Conservation (phyloP, 805 yeast species). For the Isabelozyma pseudorhagii region DNA sequence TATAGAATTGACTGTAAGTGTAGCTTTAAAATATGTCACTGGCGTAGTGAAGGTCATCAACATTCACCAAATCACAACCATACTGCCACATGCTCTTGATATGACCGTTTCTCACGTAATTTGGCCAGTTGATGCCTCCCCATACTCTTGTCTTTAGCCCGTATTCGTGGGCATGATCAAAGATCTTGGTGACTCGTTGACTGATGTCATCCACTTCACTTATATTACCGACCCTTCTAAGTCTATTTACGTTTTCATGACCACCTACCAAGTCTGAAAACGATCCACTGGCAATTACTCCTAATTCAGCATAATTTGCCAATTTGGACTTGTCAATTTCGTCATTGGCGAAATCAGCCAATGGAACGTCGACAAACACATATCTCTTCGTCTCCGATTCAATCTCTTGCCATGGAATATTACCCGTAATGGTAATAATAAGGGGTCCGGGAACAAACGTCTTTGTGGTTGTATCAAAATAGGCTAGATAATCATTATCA, state of each 20-base stretch:
- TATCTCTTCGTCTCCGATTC: slow-evolving; percentile 22
- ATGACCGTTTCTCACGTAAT: slow-evolving; percentile 36
- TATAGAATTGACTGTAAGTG: too few relatives aligned
- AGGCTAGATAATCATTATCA: slow-evolving; percentile 48
- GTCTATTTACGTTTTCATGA: slow-evolving; percentile 9
- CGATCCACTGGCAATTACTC: slow-evolving; percentile 45
- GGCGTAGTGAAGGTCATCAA: slow-evolving; percentile 54
- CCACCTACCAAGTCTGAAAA: slow-evolving; percentile 28
- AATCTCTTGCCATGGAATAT: slow-evolving; percentile 46
- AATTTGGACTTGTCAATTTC: slow-evolving; percentile 19
- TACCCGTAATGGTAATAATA: slow-evolving; percentile 64
- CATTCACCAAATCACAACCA: slow-evolving; percentile 60
- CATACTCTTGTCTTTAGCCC: slow-evolving; percentile 61
- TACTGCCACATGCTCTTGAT: slow-evolving; percentile 47
- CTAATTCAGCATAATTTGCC: slow-evolving; percentile 19
- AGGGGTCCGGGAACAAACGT: slow-evolving; percentile 49
- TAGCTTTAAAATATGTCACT: slow-evolving; percentile 10
- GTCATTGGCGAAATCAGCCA: slow-evolving; percentile 23
- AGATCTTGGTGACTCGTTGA: slow-evolving; percentile 15
- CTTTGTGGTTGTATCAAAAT: slow-evolving; percentile 35
- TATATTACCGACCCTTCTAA: slow-evolving; percentile 5
- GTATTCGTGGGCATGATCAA: slow-evolving; percentile 45
- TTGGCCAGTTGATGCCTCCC: slow-evolving; percentile 74
- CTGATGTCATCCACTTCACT: slow-evolving; percentile 35
- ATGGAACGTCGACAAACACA: slow-evolving; percentile 54